Evolutionary conservation across 108 stramenopile species (phyloP).

Genomic region (Cyclotella choctawhatcheeana): DNA sequence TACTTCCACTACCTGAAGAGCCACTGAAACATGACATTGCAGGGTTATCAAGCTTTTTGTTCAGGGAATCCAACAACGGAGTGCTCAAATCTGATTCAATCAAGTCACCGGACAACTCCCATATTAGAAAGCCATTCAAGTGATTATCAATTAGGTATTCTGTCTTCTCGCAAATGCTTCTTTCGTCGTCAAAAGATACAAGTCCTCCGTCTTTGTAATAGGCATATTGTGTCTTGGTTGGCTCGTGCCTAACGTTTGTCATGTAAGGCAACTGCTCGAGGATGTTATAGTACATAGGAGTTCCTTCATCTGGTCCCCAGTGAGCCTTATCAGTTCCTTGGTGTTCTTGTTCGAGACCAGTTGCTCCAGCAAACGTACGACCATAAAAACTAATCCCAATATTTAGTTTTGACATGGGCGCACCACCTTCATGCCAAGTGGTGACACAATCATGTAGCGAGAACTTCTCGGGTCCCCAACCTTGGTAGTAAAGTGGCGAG

Average conservation of each 20-base stretch:
- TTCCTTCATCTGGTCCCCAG: conserved; percentile 49
- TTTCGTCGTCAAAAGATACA: conserved; percentile 30
- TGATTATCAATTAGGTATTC: conserved; percentile 33
- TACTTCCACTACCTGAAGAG: too few relatives aligned
- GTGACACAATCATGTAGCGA: conserved; percentile 39
- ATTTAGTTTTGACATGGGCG: conserved; percentile 15
- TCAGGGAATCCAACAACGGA: conserved; percentile 35
- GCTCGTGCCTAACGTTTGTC: conserved; percentile 31
- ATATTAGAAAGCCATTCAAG: conserved; percentile 46
- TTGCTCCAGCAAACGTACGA: conserved; percentile 38
- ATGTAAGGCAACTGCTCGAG: conserved; percentile 34
- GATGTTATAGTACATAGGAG: conserved; percentile 57
- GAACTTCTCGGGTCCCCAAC: conserved; percentile 44
- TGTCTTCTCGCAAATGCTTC: conserved; percentile 40
- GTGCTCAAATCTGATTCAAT: conserved; percentile 40
- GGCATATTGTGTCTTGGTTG: conserved; percentile 38
- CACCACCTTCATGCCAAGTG: conserved; percentile 39
- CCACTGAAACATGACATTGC: conserved; percentile 1
- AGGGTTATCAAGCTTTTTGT: conserved; percentile 23
- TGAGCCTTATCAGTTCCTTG: conserved; percentile 24
- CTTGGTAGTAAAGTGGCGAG: conserved; percentile 52
- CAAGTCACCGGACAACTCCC: conserved; percentile 41
- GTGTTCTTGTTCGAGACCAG: conserved; percentile 44
- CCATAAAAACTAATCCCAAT: conserved; percentile 55
- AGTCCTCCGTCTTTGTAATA: conserved; percentile 15